phyloP scores from a whole-genome alignment of 805 yeast species.

The Kodamaea kaohsiungensis region DNA sequence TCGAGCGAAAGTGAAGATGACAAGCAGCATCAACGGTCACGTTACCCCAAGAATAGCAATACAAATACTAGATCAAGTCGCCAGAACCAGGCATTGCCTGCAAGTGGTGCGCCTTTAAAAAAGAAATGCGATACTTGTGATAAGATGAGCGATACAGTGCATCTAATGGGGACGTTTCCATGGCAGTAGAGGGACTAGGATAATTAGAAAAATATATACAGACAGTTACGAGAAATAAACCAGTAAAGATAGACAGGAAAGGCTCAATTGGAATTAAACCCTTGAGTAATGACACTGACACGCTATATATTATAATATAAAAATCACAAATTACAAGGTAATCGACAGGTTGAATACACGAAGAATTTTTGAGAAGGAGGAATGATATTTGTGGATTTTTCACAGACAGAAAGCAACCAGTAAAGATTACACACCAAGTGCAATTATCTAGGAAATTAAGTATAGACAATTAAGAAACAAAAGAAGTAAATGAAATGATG shows the following conservation, averaged over 20 bases:
- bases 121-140: neutral
- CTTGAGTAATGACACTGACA: neutral
- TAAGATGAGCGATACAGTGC: conserved; percentile 17
- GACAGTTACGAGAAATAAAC: neutral
- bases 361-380: neutral
- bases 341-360: neutral
- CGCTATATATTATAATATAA: neutral
- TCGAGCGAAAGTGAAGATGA: neutral
- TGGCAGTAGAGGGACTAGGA: neutral
- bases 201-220: neutral
- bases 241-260: neutral
- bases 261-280: no score
- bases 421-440: no score
- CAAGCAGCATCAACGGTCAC: neutral
- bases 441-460: neutral
- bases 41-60: conserved; percentile 1
- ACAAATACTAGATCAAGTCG: neutral
- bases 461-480: neutral
- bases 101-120: neutral
- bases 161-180: conserved; percentile 26
- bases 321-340: neutral
- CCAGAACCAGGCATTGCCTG: neutral
- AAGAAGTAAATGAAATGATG: neutral
- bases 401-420: neutral
- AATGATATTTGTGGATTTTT: neutral